Evolutionary conservation across 176 grass and related monocot genomes (phyloP).

Genomic region (Juncus inflexus): DNA sequence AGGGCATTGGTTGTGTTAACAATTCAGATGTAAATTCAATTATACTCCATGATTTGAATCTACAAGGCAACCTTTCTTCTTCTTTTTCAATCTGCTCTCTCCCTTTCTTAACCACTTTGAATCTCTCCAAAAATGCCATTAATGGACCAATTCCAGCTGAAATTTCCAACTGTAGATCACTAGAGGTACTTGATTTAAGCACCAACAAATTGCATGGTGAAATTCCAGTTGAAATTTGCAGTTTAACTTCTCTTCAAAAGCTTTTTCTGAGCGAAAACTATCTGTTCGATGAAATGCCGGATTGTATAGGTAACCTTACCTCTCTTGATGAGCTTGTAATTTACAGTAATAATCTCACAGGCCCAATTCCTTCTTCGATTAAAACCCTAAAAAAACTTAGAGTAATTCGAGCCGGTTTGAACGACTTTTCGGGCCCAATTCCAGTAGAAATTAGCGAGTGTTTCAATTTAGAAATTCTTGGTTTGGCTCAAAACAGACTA

Average conservation of each 20-base stretch:
- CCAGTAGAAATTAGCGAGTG: slow-evolving; percentile 67
- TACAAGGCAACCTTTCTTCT: slow-evolving; percentile 51
- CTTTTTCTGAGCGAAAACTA: slow-evolving; percentile 95
- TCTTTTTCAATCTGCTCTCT: slow-evolving; percentile 50
- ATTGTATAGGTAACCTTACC: slow-evolving; percentile 42
- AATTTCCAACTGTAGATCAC: slow-evolving; percentile 41
- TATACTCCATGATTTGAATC: slow-evolving; percentile 56
- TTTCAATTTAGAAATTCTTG: slow-evolving; percentile 58
- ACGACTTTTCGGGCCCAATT: slow-evolving; percentile 65
- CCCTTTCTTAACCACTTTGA: slow-evolving; percentile 48
- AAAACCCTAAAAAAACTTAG: slow-evolving; percentile 49
- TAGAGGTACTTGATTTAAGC: slow-evolving; percentile 88
- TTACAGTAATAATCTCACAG: slow-evolving; percentile 94
- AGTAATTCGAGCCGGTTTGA: slow-evolving; percentile 77
- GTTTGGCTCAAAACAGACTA: slow-evolving; percentile 76
- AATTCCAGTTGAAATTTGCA: slow-evolving; percentile 53
- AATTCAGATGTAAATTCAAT: slow-evolving; percentile 49
- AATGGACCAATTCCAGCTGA: slow-evolving; percentile 42
- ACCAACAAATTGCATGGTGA: slow-evolving; percentile 60
- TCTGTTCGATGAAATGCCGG: slow-evolving; percentile 49
- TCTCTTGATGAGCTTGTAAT: slow-evolving; percentile 83
- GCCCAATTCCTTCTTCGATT: slow-evolving; percentile 58
- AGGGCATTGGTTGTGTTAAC: slow-evolving; percentile 56
- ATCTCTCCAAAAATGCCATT: slow-evolving; percentile 75
- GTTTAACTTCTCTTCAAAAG: slow-evolving; percentile 35